Base-by-base conservation (phyloP, 2,329 filamentous ascomycete species). In the Lanzia echinophila region DNA sequence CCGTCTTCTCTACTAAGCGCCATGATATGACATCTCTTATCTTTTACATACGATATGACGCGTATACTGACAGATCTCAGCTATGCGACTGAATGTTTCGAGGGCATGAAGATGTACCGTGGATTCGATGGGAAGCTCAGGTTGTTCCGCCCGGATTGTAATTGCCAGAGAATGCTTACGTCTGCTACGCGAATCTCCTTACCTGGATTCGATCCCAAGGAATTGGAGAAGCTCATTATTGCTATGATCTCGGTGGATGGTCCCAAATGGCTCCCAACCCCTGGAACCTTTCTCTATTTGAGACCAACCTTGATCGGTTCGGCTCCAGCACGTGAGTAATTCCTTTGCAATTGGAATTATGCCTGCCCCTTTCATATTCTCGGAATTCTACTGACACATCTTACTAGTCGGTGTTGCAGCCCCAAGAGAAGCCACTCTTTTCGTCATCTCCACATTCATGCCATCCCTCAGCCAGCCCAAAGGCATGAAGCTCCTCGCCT, bases 61-160 rank as follows among this genome's bases (percentile, higher is more conserved):
- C 33, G 11, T 7, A 19, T 42, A 34, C 31, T 53, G 2, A 56
- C 38, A 19, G 15, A 5, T 11, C 12, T 22, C 33, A 56, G 47
- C 28, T 95, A 95, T 71, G 90, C 89, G 11, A 95, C 89, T 46
- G 87, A 92, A 71, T 95, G 90, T 71, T 95, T 95, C 73, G 90
- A 95, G 72, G 90, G 90, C 12, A 77, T 85, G 73, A 95, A 95
- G 72, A 81, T 83, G 49, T 95, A 90, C 77, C 84, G 90, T 48
- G 90, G 90, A 53, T 79, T 75, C 55, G 82, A 86, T 65, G 79
- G 80, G 49, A 78, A 78, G 56, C 71, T 86, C 47, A 78, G 83
- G 44, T 71, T 87, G 24, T 87, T 87, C 73, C 76, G 83, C 41
- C 80, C 83, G 0, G 70, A 79, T 43, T 72, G 75, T 55, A 87